A percentile compares a stretch with the other conserved stretches of the same genome.
These are phyloP conservation scores for Blastocystis sp. DNA, from an alignment of 352 stramenopile species.

Conservation along the genomic window DNA sequence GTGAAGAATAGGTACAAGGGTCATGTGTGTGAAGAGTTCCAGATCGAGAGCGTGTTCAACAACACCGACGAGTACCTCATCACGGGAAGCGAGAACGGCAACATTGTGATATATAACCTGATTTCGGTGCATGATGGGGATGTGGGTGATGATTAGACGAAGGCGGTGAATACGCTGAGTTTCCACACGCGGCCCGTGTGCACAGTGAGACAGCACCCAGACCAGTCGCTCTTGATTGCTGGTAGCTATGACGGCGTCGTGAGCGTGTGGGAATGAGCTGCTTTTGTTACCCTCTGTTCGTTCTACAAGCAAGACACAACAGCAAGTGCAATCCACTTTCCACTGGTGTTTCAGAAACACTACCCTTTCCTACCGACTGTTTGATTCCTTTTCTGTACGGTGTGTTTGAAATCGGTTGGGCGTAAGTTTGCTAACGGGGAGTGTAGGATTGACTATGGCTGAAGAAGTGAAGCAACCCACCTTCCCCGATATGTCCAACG, in stretches of 20 bases:
- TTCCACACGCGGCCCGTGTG: conserved; percentile 22
- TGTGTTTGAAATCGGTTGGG: conserved; percentile 1
- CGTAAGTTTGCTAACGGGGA: not conserved
- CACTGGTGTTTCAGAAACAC: not conserved
- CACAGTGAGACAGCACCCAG: conserved; percentile 17
- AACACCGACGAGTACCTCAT: conserved; percentile 66
- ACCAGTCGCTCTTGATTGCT: not conserved
- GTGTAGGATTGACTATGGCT: conserved; percentile 11
- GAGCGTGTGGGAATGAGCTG: conserved; percentile 52
- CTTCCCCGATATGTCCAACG: conserved; percentile 12
- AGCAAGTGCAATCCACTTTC: no score
- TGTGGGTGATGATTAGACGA: not conserved
- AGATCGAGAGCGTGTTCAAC: conserved; percentile 62
- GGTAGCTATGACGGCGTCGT: conserved; percentile 26
- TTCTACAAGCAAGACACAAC: no score
- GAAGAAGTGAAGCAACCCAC: conserved; percentile 14
- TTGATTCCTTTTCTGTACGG: conserved; percentile 1
- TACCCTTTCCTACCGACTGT: not conserved
- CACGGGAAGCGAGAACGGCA: conserved; percentile 55
- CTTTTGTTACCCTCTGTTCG: not conserved
- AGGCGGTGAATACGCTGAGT: conserved; percentile 14
- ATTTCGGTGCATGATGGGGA: not conserved
- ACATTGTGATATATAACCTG: conserved; percentile 59
- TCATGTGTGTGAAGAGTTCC: conserved; percentile 33
- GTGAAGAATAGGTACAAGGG: conserved; percentile 26